Base-by-base conservation (phyloP, 2,329 filamentous ascomycete species). In the Byssothecium circinans region DNA sequence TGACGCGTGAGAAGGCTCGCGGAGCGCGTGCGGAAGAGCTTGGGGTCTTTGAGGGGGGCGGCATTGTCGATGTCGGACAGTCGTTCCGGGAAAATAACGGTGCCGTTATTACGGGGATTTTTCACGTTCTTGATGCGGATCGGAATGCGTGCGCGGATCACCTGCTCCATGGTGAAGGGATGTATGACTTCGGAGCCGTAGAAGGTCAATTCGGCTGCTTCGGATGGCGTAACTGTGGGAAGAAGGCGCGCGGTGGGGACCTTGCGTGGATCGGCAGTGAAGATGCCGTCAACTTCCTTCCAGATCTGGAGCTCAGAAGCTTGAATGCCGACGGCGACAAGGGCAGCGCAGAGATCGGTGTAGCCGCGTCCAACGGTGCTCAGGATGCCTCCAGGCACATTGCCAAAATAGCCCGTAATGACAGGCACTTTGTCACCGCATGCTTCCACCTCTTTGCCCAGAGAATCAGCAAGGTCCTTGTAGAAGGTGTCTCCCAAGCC, bases 241-340 rank as follows among this genome's bases (percentile, higher is more conserved):
- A 99, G 81, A n/a, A 99, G 79, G 38, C 87, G 81, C n/a, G 94
- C 95, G 1, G 92, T 97, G 2, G 92, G 91, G 32, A 95, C 89
- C 72, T 94, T 95, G 60, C 87, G 83, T 2, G 89, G 89, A 65
- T 96, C 92, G 4, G 85, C 85, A 1, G 85, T 88, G 73, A 96
- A 94, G 67, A 97, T 95, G 49, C 91, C 91, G 70, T 99, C 94
- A 6, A 99, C 94, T 70, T 99, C 94, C 76, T 99, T 99, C 94
- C 94, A 97, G 54, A 99, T 88, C 72, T 99, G 94, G 43, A 99
- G 80, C 71, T 99, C 94, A 44, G 86, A 78, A 1, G 94, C 94
- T 60, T 83, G 79, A n/a, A 95, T 77, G 3, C 91, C 92, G 8
- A 99, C 92, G 1, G 94, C 91, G 42, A 91, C 86, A 14, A 99